Conservation (phyloP, 140 eudicot genomes). For the Ambrosia hybrid region DNA sequence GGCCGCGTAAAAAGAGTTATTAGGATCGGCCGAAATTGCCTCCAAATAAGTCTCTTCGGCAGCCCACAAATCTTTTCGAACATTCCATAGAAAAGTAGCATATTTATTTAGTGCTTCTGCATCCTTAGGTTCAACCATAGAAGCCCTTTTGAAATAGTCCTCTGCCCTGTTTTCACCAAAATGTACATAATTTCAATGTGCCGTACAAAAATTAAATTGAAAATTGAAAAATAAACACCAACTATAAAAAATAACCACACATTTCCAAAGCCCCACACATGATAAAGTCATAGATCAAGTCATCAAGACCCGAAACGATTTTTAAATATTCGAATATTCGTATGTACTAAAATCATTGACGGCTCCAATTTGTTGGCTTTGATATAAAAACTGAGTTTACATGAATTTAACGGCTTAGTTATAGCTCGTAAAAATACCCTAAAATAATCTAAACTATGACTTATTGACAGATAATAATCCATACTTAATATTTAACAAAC, state of each 20-base stretch:
- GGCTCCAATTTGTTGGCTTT: too few relatives aligned
- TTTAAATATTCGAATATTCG: too few relatives aligned
- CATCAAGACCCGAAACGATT: too few relatives aligned
- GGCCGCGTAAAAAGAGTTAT: constrained; percentile 54
- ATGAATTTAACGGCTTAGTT: too few relatives aligned
- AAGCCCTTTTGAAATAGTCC: constrained; percentile 66
- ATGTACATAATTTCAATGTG: neutral
- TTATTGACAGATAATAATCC: too few relatives aligned
- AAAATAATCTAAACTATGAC: too few relatives aligned
- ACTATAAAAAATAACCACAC: neutral
- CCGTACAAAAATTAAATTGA: neutral
- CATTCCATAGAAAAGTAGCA: constrained; percentile 66
- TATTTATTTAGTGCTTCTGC: constrained; percentile 61
- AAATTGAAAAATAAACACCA: neutral
- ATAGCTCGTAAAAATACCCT: too few relatives aligned
- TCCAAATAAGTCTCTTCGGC: constrained; percentile 75
- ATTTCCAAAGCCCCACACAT: neutral
- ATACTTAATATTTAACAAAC: too few relatives aligned
- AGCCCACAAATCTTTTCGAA: constrained; percentile 60
- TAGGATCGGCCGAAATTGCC: constrained; percentile 65
- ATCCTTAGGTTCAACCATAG: constrained; percentile 55
- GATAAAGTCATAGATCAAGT: neutral
- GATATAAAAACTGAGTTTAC: too few relatives aligned
- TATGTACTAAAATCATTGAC: too few relatives aligned
- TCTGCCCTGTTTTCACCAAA: constrained; percentile 58